phyloP scores from a whole-genome alignment of 257 asterid species.

The Solanum peruvianum region DNA sequence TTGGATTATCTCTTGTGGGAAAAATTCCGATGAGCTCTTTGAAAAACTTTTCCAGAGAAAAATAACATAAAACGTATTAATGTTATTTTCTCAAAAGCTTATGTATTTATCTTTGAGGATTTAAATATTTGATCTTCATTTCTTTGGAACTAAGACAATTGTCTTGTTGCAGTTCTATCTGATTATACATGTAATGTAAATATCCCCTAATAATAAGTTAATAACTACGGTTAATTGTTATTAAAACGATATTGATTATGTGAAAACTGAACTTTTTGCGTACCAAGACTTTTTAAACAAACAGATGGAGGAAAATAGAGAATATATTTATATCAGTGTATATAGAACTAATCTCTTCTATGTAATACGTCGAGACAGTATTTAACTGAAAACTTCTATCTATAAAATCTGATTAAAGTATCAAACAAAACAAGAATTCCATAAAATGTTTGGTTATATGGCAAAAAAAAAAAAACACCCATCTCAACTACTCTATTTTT shows the following conservation, averaged over 20 bases:
- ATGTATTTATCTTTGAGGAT: neutral
- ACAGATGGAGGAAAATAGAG: neutral
- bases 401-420: neutral
- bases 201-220: no score
- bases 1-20: neutral
- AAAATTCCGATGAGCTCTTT: neutral
- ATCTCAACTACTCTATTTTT: neutral
- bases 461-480: neutral
- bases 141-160: neutral
- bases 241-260: neutral
- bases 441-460: neutral
- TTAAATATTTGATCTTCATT: neutral
- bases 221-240: neutral
- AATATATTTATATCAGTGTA: no score
- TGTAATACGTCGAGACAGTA: neutral
- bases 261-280: neutral
- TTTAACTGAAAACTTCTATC: neutral
- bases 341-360: neutral
- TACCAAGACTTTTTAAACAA: neutral
- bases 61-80: neutral
- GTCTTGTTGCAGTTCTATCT: neutral
- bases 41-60: neutral
- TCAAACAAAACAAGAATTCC: neutral
- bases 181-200: neutral
- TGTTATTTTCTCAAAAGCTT: neutral